Evolutionary conservation across 371 early-diverging fungal genomes (phyloP), one percentile per base, ranked within the genome.

Genomic region (Modicella reniformis): DNA sequence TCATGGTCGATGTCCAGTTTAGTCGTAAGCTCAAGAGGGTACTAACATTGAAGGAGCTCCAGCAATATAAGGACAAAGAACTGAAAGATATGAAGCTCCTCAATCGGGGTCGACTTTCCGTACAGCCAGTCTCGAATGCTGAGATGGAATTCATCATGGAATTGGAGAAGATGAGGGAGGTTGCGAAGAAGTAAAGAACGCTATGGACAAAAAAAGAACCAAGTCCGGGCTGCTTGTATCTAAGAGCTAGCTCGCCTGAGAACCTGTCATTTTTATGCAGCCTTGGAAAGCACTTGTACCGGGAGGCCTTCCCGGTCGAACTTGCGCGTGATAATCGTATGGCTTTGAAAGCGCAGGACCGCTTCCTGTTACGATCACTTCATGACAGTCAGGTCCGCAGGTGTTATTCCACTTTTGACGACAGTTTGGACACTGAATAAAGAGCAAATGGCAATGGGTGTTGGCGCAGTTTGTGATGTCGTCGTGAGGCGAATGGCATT

Each of bases 1-100:
- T 82, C 72, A 91, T 90, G 90, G 91, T 89, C 19, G 89, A 91
- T 70, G 88, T 93, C 47, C 81, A 90, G 61, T 90, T 86, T 65
- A 87, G 84, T 13, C 70, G 85, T 56, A 89, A 88, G 53, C 83
- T 92, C 32, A 67, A 70, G 7, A 62, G 85, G 19, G 56, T 88
- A 8, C 48, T 93, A 23, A 67, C 87, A 34, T 81, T 93, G n/a
- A 86, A 86, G 53, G 84, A 86, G 55, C 76, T 90, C 17, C 88
- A 91, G 68, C 48, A 66, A 26, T 68, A 84, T 72, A 80, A 70
- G 37, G 69, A 82, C 33, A 72, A 34, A 40, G 79, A 76, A 15
- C 80, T 93, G 7, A 67, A 67, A 15, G 75, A 84, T 6, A 90
- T 93, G 91, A 79, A 59, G 1, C 80, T 93, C 19, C 69, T 93